These are phyloP conservation scores for Plectranthus barbatus DNA, from an alignment of 257 asterid species.

Conservation along the genomic window DNA sequence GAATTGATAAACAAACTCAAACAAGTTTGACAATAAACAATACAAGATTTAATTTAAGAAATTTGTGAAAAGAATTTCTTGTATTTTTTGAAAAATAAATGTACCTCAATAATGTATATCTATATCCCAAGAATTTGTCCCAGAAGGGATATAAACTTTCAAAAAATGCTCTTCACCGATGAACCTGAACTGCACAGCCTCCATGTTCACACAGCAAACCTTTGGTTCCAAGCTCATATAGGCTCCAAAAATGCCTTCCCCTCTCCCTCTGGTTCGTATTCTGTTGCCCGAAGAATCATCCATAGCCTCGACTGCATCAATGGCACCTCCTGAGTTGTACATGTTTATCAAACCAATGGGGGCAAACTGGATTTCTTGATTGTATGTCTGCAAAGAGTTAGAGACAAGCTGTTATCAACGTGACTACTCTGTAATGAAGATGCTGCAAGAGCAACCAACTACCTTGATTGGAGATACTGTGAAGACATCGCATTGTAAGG, in stretches of 20 bases:
- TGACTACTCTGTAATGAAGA: background rate
- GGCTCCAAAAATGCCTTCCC: conserved; percentile 42
- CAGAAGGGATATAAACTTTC: conserved; percentile 29
- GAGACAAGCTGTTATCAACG: background rate
- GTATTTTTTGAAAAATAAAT: background rate
- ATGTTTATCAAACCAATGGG: conserved; percentile 43
- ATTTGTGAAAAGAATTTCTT: too few species aligned
- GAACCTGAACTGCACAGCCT: conserved; percentile 21
- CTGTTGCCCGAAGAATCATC: conserved; percentile 4
- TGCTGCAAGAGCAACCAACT: background rate
- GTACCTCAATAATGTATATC: conserved; percentile 25
- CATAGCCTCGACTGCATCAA: conserved; percentile 23
- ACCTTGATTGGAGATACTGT: conserved; percentile 55
- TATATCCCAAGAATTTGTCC: conserved; percentile 42
- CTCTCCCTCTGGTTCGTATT: conserved; percentile 39
- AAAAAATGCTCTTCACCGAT: conserved; percentile 27
- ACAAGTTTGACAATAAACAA: too few species aligned
- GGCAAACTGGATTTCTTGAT: conserved; percentile 29
- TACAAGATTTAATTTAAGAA: too few species aligned
- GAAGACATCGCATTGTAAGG: conserved; percentile 46
- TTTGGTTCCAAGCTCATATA: conserved; percentile 34
- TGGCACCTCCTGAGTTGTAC: conserved; percentile 61
- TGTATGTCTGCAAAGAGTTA: conserved; percentile 26
- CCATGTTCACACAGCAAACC: conserved; percentile 29
- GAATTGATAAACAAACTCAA: too few species aligned